Evolutionary conservation across 139 green algal species (phyloP).

Genomic region (Diplosphaera chodatii): DNA sequence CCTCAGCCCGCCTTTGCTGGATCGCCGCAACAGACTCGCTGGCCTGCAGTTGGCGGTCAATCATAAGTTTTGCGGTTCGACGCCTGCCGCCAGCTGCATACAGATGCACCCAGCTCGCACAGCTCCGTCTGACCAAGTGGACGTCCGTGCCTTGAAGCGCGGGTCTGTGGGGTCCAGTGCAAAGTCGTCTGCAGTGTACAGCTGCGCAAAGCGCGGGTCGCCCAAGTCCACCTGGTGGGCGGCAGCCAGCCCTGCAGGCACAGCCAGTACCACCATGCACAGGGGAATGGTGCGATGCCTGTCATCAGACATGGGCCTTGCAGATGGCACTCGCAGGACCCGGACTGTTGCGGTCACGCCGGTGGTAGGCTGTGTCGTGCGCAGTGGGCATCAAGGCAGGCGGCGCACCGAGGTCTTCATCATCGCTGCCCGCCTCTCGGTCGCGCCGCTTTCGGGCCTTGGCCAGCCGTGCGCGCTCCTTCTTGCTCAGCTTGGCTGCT

Average conservation of each 20-base stretch:
- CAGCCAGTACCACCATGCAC: too few relatives aligned
- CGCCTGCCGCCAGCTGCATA: too few relatives aligned
- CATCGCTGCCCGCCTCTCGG: slow-evolving; percentile 32
- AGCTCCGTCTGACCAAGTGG: too few relatives aligned
- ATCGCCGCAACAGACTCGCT: slow-evolving; percentile 2
- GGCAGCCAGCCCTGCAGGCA: not conserved
- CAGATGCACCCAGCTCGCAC: too few relatives aligned
- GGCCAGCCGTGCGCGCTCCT: slow-evolving; percentile 33
- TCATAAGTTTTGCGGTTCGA: too few relatives aligned
- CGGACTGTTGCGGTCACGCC: too few relatives aligned
- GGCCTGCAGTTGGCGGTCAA: too few relatives aligned
- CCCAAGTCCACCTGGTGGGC: slow-evolving; percentile 37
- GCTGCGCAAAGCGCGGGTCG: slow-evolving; percentile 69
- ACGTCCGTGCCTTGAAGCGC: slow-evolving; percentile 51
- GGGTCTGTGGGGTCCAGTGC: slow-evolving; percentile 91
- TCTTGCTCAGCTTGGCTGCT: slow-evolving; percentile 27
- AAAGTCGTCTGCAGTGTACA: slow-evolving; percentile 65
- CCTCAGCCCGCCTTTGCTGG: not conserved
- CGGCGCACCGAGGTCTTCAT: slow-evolving; percentile 21
- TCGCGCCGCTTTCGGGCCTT: slow-evolving; percentile 24
- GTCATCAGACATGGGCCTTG: too few relatives aligned
- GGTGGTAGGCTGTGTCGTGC: too few relatives aligned
- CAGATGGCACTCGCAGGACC: too few relatives aligned
- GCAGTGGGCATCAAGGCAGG: too few relatives aligned
- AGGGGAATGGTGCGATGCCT: too few relatives aligned